phyloP scores from a whole-genome alignment of 2,329 filamentous ascomycete genomes.

The Verticillium nubilum region DNA sequence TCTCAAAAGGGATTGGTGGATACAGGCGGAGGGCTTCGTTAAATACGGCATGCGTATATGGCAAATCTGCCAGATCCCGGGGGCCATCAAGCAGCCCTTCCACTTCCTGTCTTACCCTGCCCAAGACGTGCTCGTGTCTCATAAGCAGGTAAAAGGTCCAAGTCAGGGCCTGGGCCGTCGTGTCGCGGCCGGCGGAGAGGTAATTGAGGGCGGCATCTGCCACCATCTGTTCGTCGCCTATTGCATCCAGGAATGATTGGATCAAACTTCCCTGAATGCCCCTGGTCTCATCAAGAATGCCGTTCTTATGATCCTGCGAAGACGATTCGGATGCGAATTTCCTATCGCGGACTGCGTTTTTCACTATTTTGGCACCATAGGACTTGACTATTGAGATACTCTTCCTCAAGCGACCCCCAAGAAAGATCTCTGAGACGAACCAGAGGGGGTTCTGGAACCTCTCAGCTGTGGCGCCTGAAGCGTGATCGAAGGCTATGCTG shows the following conservation, averaged over 20 bases:
- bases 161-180: slow-evolving; percentile 58
- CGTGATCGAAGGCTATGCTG: slow-evolving; percentile 55
- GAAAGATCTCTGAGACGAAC: slow-evolving; percentile 51
- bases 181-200: slow-evolving; percentile 59
- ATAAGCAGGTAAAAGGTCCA: slow-evolving; percentile 60
- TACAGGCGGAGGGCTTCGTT: slow-evolving; percentile 58
- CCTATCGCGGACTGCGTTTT: slow-evolving; percentile 42
- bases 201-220: slow-evolving; percentile 63
- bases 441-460: slow-evolving; percentile 64
- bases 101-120: slow-evolving; percentile 38
- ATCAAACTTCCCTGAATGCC: slow-evolving; percentile 50
- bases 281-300: slow-evolving; percentile 8
- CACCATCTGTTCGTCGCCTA: slow-evolving; percentile 49
- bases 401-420: slow-evolving; percentile 39
- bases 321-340: slow-evolving; percentile 4
- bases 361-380: slow-evolving; percentile 53
- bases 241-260: slow-evolving; percentile 52
- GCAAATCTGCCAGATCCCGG: slow-evolving; percentile 32
- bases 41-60: slow-evolving; percentile 56
- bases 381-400: slow-evolving; percentile 44
- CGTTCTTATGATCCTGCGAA: neutral
- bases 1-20: slow-evolving; percentile 61
- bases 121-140: slow-evolving; percentile 35
- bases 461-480: slow-evolving; percentile 53
- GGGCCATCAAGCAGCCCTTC: slow-evolving; percentile 10